Conservation (phyloP, 148 eudicot genomes). For the Persicaria maculosa region DNA sequence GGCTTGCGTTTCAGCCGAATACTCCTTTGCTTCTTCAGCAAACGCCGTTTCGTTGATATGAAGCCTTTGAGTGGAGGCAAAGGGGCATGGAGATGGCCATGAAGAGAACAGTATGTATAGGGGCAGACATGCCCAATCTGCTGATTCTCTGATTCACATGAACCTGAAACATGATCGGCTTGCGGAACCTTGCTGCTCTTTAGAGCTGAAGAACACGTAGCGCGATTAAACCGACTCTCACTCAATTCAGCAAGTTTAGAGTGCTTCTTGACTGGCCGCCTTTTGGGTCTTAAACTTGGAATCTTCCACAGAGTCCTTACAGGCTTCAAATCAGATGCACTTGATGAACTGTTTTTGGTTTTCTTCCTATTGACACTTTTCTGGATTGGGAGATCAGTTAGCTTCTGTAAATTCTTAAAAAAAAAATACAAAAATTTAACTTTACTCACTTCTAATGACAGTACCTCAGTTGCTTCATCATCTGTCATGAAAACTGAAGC, state of each 20-base stretch:
- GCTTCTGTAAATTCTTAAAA: neutral
- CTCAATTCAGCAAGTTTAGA: slow-evolving; percentile 22
- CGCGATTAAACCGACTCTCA: slow-evolving; percentile 29
- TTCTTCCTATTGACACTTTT: slow-evolving; percentile 2
- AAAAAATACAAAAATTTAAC: neutral
- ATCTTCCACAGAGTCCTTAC: slow-evolving; percentile 40
- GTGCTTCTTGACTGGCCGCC: slow-evolving; percentile 22
- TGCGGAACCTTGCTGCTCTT: slow-evolving; percentile 53
- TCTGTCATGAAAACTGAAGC: slow-evolving; percentile 5
- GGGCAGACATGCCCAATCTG: slow-evolving; percentile 55
- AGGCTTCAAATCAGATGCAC: slow-evolving; percentile 44
- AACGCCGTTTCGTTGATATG: slow-evolving; percentile 37
- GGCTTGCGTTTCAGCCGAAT: slow-evolving; percentile 22
- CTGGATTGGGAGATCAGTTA: neutral
- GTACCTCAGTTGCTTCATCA: slow-evolving; percentile 16
- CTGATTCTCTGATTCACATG: slow-evolving; percentile 30
- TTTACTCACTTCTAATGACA: slow-evolving; percentile 21
- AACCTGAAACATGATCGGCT: slow-evolving; percentile 30
- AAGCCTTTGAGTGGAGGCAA: slow-evolving; percentile 40
- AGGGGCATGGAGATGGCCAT: slow-evolving; percentile 48
- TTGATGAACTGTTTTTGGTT: slow-evolving; percentile 24
- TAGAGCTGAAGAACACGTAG: slow-evolving; percentile 72
- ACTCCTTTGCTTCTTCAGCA: slow-evolving; percentile 37
- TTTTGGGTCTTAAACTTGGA: slow-evolving; percentile 55
- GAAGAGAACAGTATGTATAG: slow-evolving; percentile 74